These are phyloP conservation scores for Botryobasidium botryosum DNA, from an alignment of 768 basidiomycete species.

Conservation along the genomic window DNA sequence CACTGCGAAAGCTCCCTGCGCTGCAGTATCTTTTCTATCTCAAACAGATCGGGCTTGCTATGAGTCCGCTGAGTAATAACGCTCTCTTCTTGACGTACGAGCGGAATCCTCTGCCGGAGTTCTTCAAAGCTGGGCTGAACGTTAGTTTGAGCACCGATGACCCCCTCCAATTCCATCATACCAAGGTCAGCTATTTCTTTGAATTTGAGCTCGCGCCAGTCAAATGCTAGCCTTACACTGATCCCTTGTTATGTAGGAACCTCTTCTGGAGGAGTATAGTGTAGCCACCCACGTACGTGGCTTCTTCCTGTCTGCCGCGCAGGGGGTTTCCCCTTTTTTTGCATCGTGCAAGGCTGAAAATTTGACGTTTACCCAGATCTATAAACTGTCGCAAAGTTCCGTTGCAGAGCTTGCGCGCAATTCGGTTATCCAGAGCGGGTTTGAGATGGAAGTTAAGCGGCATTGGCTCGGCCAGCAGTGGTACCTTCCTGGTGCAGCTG, in stretches of 20 bases:
- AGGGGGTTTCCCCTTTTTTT: background rate
- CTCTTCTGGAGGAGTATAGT: constrained; percentile 89
- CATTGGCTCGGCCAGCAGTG: constrained; percentile 89
- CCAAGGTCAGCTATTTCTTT: constrained; percentile 42
- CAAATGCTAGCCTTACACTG: background rate
- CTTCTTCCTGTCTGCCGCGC: background rate
- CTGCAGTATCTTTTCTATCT: constrained; percentile 95
- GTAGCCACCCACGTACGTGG: constrained; percentile 81
- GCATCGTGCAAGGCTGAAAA: too few species aligned
- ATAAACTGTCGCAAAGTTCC: constrained; percentile 87
- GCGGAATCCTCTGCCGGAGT: constrained; percentile 90
- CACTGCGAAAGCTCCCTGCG: constrained; percentile 92
- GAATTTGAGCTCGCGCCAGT: background rate
- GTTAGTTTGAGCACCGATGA: constrained; percentile 94
- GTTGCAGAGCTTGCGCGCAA: constrained; percentile 97
- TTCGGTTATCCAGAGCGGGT: constrained; percentile 90
- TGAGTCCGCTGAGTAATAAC: constrained; percentile 97
- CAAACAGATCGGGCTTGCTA: constrained; percentile 95
- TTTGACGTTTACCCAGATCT: constrained; percentile 44
- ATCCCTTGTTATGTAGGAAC: constrained; percentile 39
- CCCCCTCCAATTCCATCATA: constrained; percentile 95
- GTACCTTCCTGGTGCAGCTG: constrained; percentile 84
- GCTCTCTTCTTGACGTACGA: constrained; percentile 94
- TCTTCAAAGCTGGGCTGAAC: constrained; percentile 91
- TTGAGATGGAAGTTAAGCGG: constrained; percentile 95